Conservation (phyloP, 2,329 filamentous ascomycete genomes). For the Zasmidium angulare region DNA sequence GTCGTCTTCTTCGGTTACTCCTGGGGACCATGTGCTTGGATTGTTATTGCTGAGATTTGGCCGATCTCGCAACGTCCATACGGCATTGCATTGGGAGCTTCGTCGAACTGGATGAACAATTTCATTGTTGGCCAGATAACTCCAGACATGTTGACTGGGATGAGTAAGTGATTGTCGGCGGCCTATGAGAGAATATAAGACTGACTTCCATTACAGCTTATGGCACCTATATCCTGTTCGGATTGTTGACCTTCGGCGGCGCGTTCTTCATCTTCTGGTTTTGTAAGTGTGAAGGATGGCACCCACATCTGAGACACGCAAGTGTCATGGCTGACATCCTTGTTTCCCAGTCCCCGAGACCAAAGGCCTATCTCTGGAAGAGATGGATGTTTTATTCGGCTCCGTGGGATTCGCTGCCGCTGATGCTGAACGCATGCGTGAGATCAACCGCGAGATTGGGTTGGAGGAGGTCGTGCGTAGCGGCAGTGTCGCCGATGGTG, state of each 20-base stretch:
- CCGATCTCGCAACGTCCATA: slow-evolving; percentile 69
- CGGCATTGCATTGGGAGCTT: slow-evolving; percentile 66
- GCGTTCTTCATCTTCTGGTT: slow-evolving; percentile 54
- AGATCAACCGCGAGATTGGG: slow-evolving; percentile 70
- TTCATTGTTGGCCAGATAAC: slow-evolving; percentile 55
- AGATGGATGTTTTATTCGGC: slow-evolving; percentile 32
- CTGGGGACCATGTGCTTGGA: slow-evolving; percentile 73
- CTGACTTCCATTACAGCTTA: slow-evolving; percentile 40
- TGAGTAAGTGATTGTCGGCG: slow-evolving; percentile 26
- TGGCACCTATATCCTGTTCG: slow-evolving; percentile 72
- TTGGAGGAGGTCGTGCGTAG: slow-evolving; percentile 42
- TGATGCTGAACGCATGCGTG: slow-evolving; percentile 69
- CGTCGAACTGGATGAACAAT: slow-evolving; percentile 44
- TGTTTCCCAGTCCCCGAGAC: slow-evolving; percentile 58
- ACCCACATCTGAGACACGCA: not conserved
- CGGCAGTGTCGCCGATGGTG: slow-evolving; percentile 11
- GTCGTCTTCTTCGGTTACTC: slow-evolving; percentile 71
- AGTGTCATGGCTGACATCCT: slow-evolving; percentile 37
- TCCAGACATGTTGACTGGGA: slow-evolving; percentile 31
- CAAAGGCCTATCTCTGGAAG: slow-evolving; percentile 51
- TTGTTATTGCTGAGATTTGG: slow-evolving; percentile 71
- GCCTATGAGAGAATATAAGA: not conserved
- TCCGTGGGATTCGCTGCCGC: slow-evolving; percentile 64
- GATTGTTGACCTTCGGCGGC: slow-evolving; percentile 62
- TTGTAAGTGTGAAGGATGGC: too few species aligned